These are phyloP conservation scores for Rhodamnia argentea DNA, from an alignment of 345 rosid genomes.

Conservation along the genomic window DNA sequence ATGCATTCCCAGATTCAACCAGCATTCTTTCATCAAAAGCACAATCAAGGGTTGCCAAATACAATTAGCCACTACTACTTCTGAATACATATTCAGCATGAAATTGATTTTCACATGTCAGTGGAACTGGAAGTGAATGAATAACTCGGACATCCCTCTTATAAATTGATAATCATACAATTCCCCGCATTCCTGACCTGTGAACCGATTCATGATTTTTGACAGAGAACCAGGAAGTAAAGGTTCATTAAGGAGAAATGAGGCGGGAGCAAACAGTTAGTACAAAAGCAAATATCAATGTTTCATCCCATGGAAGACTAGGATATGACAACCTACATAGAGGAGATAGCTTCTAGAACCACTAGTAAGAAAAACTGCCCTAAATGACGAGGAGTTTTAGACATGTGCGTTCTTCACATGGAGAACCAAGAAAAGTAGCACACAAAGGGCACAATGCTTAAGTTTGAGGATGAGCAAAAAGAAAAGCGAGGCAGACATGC, in stretches of 20 bases:
- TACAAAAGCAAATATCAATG: background rate
- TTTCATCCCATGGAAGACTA: background rate
- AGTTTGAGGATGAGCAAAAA: background rate
- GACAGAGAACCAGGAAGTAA: background rate
- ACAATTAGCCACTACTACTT: background rate
- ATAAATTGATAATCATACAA: background rate
- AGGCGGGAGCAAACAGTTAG: background rate
- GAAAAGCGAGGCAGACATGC: background rate
- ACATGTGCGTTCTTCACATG: background rate
- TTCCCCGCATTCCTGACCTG: background rate
- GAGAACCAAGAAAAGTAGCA: background rate
- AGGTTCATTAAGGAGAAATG: background rate
- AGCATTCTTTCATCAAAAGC: background rate
- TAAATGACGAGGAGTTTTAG: background rate
- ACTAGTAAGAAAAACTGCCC: background rate
- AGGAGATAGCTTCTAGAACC: background rate
- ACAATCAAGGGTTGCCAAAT: background rate
- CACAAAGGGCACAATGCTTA: background rate
- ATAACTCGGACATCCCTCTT: background rate
- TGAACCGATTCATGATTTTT: background rate
- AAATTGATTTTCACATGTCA: background rate
- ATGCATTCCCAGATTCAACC: background rate
- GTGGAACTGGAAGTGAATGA: background rate
- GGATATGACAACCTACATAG: background rate
- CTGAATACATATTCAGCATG: background rate